These are phyloP conservation scores for Monosporascus sp. DNA, from an alignment of 2,329 filamentous ascomycete genomes.

Conservation along the genomic window DNA sequence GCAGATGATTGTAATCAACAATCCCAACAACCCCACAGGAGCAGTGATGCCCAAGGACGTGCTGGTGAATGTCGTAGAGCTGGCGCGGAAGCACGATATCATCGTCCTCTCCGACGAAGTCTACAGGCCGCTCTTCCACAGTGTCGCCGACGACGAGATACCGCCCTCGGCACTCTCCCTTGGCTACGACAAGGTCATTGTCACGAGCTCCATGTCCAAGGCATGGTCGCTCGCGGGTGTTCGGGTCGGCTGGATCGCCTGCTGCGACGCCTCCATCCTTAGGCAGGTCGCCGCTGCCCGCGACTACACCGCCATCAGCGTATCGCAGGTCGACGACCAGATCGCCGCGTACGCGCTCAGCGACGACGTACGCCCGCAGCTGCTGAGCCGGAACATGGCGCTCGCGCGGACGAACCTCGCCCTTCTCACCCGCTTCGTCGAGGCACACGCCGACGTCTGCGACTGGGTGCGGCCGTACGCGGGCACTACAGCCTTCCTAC, in stretches of 20 bases:
- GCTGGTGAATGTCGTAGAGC: constrained; percentile 55
- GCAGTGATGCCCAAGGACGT: constrained; percentile 58
- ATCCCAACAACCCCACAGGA: constrained; percentile 80
- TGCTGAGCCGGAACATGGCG: constrained; percentile 55
- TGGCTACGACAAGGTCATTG: constrained; percentile 65
- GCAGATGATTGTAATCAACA: constrained; percentile 54
- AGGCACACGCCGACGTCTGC: constrained; percentile 54
- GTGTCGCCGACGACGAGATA: constrained; percentile 39
- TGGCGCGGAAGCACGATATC: constrained; percentile 60
- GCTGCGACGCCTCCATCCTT: constrained; percentile 56
- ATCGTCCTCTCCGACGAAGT: constrained; percentile 74
- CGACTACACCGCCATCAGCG: constrained; percentile 82
- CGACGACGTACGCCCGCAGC: constrained; percentile 30
- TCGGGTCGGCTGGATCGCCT: constrained; percentile 77
- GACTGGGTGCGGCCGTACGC: constrained; percentile 68
- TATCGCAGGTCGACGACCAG: constrained; percentile 76
- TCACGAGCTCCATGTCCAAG: constrained; percentile 80
- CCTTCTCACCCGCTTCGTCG: constrained; percentile 56
- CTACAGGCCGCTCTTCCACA: constrained; percentile 78
- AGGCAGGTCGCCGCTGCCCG: constrained; percentile 58
- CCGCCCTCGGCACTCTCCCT: constrained; percentile 67
- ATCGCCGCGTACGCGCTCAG: constrained; percentile 72
- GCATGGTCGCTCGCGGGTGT: constrained; percentile 79
- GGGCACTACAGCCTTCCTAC: constrained; percentile 75
- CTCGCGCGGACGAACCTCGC: constrained; percentile 57